Percentiles rank a stretch among this genome's conserved stretches.
These are phyloP conservation scores for Diaporthe vaccinii DNA, from an alignment of 2,329 filamentous ascomycete species.

Conservation along the genomic window DNA sequence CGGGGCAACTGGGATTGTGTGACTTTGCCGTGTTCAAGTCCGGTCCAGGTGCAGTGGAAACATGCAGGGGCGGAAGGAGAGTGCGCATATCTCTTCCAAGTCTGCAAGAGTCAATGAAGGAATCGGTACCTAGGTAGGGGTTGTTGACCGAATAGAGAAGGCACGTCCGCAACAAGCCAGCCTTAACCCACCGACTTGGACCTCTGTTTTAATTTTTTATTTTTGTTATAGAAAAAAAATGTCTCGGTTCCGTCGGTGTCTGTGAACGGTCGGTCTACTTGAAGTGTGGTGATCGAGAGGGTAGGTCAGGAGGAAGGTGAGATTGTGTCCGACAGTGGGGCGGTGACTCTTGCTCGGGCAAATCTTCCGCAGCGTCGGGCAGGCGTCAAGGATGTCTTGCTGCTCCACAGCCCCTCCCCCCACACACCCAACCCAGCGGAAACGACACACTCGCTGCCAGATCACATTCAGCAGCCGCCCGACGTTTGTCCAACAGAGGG, in stretches of 20 bases:
- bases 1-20: not conserved
- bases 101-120: not conserved
- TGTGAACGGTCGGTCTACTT: not conserved
- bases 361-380: not conserved
- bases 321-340: not conserved
- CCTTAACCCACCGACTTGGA: too few relatives aligned
- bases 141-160: too few relatives aligned
- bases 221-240: not conserved
- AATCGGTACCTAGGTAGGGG: too few relatives aligned
- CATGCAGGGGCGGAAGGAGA: not conserved
- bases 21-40: not conserved
- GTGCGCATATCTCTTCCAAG: not conserved
- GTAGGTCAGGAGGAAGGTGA: not conserved
- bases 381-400: not conserved
- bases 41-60: not conserved
- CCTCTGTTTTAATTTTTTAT: not conserved
- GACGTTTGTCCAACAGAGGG: conserved; percentile 11
- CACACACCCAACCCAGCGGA: conserved; percentile 1
- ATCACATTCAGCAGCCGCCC: conserved; percentile 34
- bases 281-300: not conserved
- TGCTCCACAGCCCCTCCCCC: not conserved
- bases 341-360: not conserved
- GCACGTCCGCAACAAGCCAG: not conserved
- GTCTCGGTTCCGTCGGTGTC: not conserved
- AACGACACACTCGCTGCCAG: conserved; percentile 10